Conservation (phyloP, 495 filamentous ascomycete genomes). For the Talaromyces proteolyticus region DNA sequence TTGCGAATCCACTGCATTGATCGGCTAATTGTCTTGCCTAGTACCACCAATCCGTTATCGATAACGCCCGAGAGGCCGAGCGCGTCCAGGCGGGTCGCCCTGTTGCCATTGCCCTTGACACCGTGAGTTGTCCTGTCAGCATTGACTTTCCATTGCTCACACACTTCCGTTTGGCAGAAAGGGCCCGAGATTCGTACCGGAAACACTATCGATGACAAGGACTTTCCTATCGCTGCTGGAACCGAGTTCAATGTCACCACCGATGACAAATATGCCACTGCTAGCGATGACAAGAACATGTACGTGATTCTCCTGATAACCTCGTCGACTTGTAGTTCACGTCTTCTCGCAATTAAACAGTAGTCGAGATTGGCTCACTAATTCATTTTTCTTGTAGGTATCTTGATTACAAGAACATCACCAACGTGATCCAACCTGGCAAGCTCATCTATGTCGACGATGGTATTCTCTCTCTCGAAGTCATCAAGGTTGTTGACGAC, state of each 20-base stretch:
- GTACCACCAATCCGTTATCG: constrained; percentile 95
- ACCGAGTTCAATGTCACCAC: constrained; percentile 90
- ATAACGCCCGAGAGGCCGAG: constrained; percentile 86
- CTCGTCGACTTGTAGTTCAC: background rate
- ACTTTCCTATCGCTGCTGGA: constrained; percentile 81
- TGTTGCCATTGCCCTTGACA: constrained; percentile 94
- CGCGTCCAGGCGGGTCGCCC: constrained; percentile 68
- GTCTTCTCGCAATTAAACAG: background rate
- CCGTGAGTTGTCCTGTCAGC: constrained; percentile 40
- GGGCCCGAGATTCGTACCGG: constrained; percentile 98
- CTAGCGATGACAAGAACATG: constrained; percentile 88
- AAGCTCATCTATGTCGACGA: constrained; percentile 98
- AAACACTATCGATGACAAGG: constrained; percentile 77
- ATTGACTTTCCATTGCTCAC: background rate
- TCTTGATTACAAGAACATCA: constrained; percentile 99
- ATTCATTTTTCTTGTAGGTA: constrained; percentile 52
- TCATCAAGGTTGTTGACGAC: constrained; percentile 79
- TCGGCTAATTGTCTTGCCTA: constrained; percentile 17
- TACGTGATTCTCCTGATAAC: constrained; percentile 37
- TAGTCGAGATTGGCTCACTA: background rate
- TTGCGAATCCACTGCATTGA: constrained; percentile 8
- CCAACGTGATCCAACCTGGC: constrained; percentile 89
- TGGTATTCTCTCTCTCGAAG: constrained; percentile 92
- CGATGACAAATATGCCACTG: constrained; percentile 86
- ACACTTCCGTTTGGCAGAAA: constrained; percentile 48